Percentiles rank a stretch among this genome's conserved stretches.
These are phyloP conservation scores for Senna siamea DNA, from an alignment of 306 rosid genomes.

Conservation along the genomic window DNA sequence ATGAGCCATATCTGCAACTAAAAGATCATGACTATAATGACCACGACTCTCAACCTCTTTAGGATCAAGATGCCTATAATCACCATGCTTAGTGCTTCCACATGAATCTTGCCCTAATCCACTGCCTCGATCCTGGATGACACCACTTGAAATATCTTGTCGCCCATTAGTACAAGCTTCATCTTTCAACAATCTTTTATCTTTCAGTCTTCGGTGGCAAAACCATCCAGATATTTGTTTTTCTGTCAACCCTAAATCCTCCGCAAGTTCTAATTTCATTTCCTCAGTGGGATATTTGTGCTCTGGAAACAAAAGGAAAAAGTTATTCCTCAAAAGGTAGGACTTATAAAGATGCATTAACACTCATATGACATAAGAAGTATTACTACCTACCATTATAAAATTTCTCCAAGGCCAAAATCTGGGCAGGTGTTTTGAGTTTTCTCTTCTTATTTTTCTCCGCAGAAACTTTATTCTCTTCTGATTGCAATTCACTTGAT, in stretches of 20 bases:
- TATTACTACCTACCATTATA: conserved; percentile 63
- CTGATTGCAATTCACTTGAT: conserved; percentile 63
- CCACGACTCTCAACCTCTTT: conserved; percentile 94
- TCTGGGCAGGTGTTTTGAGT: conserved; percentile 87
- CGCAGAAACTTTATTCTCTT: conserved; percentile 67
- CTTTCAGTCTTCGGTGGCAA: conserved; percentile 98
- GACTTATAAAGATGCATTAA: conserved; percentile 29
- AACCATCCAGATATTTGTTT: conserved; percentile 99
- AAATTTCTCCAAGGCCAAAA: conserved; percentile 78
- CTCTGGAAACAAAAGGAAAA: conserved; percentile 55
- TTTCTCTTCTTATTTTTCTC: conserved; percentile 79
- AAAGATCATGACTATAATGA: conserved; percentile 62
- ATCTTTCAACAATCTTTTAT: conserved; percentile 67
- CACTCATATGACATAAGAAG: conserved; percentile 28
- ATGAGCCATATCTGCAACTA: conserved; percentile 54
- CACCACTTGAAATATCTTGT: conserved; percentile 90
- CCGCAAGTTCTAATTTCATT: conserved; percentile 75
- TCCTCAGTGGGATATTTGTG: conserved; percentile 94
- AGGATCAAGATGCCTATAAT: conserved; percentile 75
- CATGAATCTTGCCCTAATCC: conserved; percentile 98
- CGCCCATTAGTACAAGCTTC: conserved; percentile 73
- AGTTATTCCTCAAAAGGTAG: conserved; percentile 32
- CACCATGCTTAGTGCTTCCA: conserved; percentile 94
- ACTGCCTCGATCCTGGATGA: conserved; percentile 90
- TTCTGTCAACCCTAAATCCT: conserved; percentile 77